Base-by-base conservation (phyloP, 305 asterid species). In the Fraxinus sp. region DNA sequence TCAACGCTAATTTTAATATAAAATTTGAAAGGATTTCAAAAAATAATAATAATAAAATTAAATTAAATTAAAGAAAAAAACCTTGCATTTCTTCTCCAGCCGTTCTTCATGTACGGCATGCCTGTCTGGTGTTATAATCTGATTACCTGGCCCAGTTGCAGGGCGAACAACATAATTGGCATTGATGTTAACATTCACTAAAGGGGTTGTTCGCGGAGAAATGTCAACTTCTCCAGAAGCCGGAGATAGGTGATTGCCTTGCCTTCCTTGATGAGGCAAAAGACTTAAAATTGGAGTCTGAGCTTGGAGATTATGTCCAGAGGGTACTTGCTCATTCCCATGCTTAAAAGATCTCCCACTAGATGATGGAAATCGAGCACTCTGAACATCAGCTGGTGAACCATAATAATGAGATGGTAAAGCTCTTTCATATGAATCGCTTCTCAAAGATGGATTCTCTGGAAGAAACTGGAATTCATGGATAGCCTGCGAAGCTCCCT, bases 401-500 rank as follows among this genome's bases (percentile, higher is more conserved):
- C 91, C 86, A 86, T 92, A 88, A 86, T 81, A 87, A 78, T 89
- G 93, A 71, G 90, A 84, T 30, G 94, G 84, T 75, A 80, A 81
- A 62, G 84, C 77, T 83, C 89, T 86, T 76, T 91, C 97, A 68
- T 86, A 87, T 24, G 88, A 84, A 85, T 90, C 94, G 26, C 82
- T 91, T 87, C 94, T 89, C 55, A 86, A 84, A 70, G 93, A 88
- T 79, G 98, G 95, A 80, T 92, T 92, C 89, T 95, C 97, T 14
- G 98, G 97, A 80, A 95, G 94, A 89, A 95, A 95, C 82, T 95
- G 95, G 87, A 91, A 93, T 79, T 95, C 97, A 9, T 86, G 97
- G 80, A 93, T 81, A 84, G 91, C 86, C 91, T 91, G 90, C 57
- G 92, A 90, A 77, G 92, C 87, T 88, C 94, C 93, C 98, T 95